Evolutionary conservation across 164 flowering plant genomes (phyloP).

Genomic region (Chloranthus sessilifolius): DNA sequence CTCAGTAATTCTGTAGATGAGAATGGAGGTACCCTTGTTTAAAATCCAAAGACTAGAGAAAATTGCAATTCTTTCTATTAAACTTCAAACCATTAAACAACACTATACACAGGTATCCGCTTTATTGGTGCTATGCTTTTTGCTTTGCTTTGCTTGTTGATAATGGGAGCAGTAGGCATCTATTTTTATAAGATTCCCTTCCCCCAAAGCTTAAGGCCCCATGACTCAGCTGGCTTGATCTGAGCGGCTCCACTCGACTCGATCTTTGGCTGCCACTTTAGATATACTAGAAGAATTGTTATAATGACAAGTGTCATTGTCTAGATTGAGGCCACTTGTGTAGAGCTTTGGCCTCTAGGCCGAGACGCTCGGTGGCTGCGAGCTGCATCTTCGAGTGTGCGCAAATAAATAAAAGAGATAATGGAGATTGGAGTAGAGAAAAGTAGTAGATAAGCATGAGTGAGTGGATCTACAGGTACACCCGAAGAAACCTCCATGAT

Average conservation of each 20-base stretch:
- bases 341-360: no score
- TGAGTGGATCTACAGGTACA: conserved; percentile 27
- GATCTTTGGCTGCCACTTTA: no score
- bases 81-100: neutral
- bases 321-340: no score
- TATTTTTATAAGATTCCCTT: neutral
- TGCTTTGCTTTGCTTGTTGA: neutral
- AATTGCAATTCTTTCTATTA: conserved; percentile 1
- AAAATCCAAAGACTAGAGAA: no score
- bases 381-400: no score
- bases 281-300: no score
- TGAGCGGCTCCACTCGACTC: no score
- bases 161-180: conserved; percentile 11
- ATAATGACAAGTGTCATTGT: no score
- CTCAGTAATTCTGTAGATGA: no score
- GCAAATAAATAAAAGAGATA: no score
- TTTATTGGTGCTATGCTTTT: conserved; percentile 12
- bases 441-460: conserved; percentile 29
- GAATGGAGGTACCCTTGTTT: no score
- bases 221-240: neutral
- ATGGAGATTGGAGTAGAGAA: conserved; percentile 12
- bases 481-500: conserved; percentile 12
- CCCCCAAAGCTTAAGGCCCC: neutral
- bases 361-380: no score
- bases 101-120: conserved; percentile 10